Conservation (phyloP, 306 rosid genomes). For the Cucumis sativus region Cucumber_9930_V3 NC_026657.2:20148001-20148500, state of each 20-base stretch:
- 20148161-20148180: too few relatives aligned
- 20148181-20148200: too few relatives aligned
- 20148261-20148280: slow-evolving; percentile 82
- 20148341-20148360: slow-evolving; percentile 45
- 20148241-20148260: too few relatives aligned
- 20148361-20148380: slow-evolving; percentile 56
- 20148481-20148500: slow-evolving; percentile 52
- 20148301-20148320: slow-evolving; percentile 68
- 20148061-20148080: slow-evolving; percentile 15
- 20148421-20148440: slow-evolving; percentile 28
- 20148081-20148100: not conserved
- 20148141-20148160: not conserved
- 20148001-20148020: not conserved
- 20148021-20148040: not conserved
- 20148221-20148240: too few relatives aligned
- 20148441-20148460: slow-evolving; percentile 72
- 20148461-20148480: slow-evolving; percentile 51
- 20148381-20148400: not conserved
- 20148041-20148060: not conserved
- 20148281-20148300: slow-evolving; percentile 72
- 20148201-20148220: too few relatives aligned
- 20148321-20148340: slow-evolving; percentile 37
- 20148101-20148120: not conserved
- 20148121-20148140: not conserved
- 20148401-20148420: not conserved